A percentile compares a stretch with the other conserved stretches of the same genome.
These are phyloP conservation scores for Gossypium longicalyx DNA, from an alignment of 345 rosid genomes.

Conservation along the genomic window DNA sequence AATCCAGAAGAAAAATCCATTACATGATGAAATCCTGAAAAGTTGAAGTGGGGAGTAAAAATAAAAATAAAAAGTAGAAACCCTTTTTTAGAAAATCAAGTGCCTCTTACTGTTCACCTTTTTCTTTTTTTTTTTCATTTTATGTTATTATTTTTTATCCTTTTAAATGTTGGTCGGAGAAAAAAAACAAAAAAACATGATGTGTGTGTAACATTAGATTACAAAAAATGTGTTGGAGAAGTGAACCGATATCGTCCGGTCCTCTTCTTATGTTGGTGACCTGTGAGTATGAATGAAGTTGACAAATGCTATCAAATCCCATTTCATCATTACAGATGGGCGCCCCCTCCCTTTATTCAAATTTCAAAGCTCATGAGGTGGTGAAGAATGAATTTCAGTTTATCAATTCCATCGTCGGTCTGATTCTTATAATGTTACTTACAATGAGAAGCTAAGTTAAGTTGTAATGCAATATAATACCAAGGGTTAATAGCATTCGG, in stretches of 20 bases:
- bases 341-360: neutral
- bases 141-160: too few species aligned
- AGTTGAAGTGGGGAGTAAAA: neutral
- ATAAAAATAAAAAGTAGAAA: neutral
- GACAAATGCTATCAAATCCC: neutral
- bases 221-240: neutral
- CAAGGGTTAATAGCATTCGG: too few species aligned
- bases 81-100: neutral
- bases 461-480: too few species aligned
- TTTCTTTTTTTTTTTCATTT: neutral
- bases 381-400: too few species aligned
- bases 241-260: neutral
- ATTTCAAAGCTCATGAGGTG: neutral
- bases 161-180: neutral
- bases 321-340: neutral
- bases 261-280: neutral
- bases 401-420: too few species aligned
- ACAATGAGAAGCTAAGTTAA: too few species aligned
- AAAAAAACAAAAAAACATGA: neutral
- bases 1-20: neutral
- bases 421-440: too few species aligned
- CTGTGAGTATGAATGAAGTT: neutral
- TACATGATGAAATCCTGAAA: neutral
- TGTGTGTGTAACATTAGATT: neutral
- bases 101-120: neutral